Evolutionary conservation across 1,139 yeast species (phyloP), one percentile per base, ranked within the genome.

Genomic region (Geotrichum restrictum): DNA sequence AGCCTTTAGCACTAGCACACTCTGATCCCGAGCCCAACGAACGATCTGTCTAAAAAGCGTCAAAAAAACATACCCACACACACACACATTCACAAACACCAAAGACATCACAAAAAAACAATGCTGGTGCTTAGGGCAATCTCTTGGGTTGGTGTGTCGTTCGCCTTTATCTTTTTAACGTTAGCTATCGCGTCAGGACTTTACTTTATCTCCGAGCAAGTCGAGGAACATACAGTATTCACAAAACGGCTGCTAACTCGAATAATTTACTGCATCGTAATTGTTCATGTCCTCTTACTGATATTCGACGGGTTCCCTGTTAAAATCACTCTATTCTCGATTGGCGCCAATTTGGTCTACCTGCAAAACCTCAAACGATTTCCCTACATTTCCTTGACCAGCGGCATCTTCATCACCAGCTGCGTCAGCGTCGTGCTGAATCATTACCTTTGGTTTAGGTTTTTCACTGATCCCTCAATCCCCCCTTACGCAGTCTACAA

Each of bases 161-260:
- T 81, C 1, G 98, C 97, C 5, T 88, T 91, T 62, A 62, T 85
- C 2, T 82, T 87, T 60, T 76, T 88, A 50, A 82, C 88, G 0
- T 70, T 83, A 51, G 80, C 88, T 13, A 79, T 84, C 46, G 76
- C 98, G 0, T 87, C 96, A 2, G 98, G 96, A 1, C 74, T 93
- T 39, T 93, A 91, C 72, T 89, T 88, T 64, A 74, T 93, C 38
- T 87, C 96, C 11, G 98, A 93, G 67, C 73, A 89, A 43, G 95
- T 93, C 14, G 99, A 93, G 66, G 98, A 91, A 64, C 94, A 93
- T 67, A 79, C 95, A 0, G 94, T 85, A 56, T 82, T 91, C 50
- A 86, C 98, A 18, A 85, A 81, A 62, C 71, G 88, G 54, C 75
- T 88, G 55, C 73, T 94, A 41, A 76, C 74, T 50, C 74, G 81